phyloP scores from a whole-genome alignment of 2,329 filamentous ascomycete genomes.

The Nothomitra cinnamomea region DNA sequence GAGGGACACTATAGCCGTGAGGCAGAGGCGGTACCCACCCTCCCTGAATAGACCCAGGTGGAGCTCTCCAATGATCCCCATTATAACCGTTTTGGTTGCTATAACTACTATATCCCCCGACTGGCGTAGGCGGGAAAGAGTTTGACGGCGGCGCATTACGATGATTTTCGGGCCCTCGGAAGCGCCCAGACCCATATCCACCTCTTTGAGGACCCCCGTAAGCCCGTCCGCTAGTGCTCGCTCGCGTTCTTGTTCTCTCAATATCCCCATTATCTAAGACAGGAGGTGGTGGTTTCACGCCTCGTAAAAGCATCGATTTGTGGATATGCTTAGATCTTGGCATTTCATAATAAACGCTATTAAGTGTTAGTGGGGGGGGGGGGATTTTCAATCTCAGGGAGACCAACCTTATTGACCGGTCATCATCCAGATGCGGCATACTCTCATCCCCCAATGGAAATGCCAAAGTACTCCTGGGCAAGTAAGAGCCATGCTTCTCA shows the following conservation, averaged over 20 bases:
- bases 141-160: neutral
- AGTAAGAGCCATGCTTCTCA: constrained; percentile 65
- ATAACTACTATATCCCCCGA: neutral
- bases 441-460: constrained; percentile 58
- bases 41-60: neutral
- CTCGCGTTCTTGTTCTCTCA: constrained; percentile 50
- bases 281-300: constrained; percentile 54
- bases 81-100: neutral
- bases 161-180: neutral
- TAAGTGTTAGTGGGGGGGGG: constrained; percentile 15
- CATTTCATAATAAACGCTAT: constrained; percentile 71
- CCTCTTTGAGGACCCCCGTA: constrained; percentile 44
- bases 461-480: constrained; percentile 65
- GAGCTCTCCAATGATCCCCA: neutral
- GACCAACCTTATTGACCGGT: constrained; percentile 67
- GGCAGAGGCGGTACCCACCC: neutral
- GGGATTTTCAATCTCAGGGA: constrained; percentile 2
- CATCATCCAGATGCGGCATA: constrained; percentile 65
- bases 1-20: neutral
- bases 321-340: constrained; percentile 56
- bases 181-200: constrained; percentile 3
- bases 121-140: neutral
- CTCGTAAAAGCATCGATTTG: constrained; percentile 86
- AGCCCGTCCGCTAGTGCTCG: constrained; percentile 47
- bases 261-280: constrained; percentile 62